Evolutionary conservation across 345 rosid species (phyloP).

Genomic region (Brassica cretica): DNA sequence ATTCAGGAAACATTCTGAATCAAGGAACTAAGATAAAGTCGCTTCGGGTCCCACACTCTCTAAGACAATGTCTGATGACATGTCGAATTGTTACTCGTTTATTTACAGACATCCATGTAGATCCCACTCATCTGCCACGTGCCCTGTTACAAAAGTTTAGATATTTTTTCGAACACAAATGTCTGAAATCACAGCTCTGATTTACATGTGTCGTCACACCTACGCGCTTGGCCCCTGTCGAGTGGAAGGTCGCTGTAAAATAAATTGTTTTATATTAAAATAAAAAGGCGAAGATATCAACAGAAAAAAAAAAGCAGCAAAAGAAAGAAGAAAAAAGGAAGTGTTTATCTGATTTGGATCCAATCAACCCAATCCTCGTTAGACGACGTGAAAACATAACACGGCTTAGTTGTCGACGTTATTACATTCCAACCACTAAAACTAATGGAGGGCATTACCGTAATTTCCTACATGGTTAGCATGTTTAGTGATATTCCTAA

Average conservation of each 20-base stretch:
- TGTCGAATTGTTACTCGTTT: constrained; percentile 3
- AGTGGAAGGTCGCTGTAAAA: neutral
- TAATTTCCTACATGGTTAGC: constrained; percentile 11
- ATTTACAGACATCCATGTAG: constrained; percentile 10
- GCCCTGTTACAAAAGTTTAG: neutral
- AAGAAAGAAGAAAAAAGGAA: constrained; percentile 7
- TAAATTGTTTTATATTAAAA: neutral
- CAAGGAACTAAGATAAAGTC: constrained; percentile 33
- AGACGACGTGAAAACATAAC: constrained; percentile 11
- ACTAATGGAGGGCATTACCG: neutral
- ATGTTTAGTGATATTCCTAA: constrained; percentile 13
- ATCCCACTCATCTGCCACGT: constrained; percentile 22
- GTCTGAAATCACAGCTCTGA: neutral
- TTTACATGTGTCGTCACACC: constrained; percentile 25
- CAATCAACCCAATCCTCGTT: constrained; percentile 33
- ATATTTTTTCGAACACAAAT: neutral
- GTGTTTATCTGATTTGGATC: constrained; percentile 35
- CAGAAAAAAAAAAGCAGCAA: neutral
- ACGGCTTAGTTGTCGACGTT: constrained; percentile 16
- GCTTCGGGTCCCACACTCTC: constrained; percentile 17
- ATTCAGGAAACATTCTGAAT: constrained; percentile 38
- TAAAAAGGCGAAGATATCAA: neutral
- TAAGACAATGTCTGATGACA: constrained; percentile 15
- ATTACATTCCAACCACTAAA: constrained; percentile 24
- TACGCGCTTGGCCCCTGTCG: neutral